A percentile compares a stretch with the other conserved stretches of the same genome.
Conservation (phyloP, 2,329 filamentous ascomycete species). For the Pseudogymnoascus sp. region DNA sequence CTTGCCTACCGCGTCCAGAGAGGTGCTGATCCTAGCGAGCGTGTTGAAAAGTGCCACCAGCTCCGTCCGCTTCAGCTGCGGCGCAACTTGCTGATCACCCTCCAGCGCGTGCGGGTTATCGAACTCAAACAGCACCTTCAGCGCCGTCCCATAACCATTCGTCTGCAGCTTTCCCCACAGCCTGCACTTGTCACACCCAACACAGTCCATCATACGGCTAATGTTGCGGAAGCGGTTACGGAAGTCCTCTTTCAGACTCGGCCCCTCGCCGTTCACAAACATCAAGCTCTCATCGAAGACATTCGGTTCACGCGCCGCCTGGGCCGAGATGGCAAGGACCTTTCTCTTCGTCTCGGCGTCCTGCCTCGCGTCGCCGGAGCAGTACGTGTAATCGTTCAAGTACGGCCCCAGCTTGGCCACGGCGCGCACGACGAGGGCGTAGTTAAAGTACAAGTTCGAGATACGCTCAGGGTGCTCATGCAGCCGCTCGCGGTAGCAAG, state of each 20-base stretch:
- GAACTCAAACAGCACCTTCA: slow-evolving; percentile 95
- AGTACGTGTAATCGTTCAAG: slow-evolving; percentile 79
- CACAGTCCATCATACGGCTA: slow-evolving; percentile 94
- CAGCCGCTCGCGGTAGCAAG: slow-evolving; percentile 82
- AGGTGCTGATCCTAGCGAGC: slow-evolving; percentile 77
- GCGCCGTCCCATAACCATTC: slow-evolving; percentile 83
- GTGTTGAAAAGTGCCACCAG: slow-evolving; percentile 94
- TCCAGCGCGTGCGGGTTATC: slow-evolving; percentile 52
- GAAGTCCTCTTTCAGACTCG: slow-evolving; percentile 91
- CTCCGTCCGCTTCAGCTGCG: slow-evolving; percentile 77
- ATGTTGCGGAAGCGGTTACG: slow-evolving; percentile 95
- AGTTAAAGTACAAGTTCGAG: slow-evolving; percentile 98
- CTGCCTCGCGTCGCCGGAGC: slow-evolving; percentile 73
- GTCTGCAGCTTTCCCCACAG: slow-evolving; percentile 98
- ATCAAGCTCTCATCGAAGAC: slow-evolving; percentile 95
- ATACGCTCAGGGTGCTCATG: slow-evolving; percentile 82
- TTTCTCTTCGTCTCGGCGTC: slow-evolving; percentile 74
- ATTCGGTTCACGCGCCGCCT: slow-evolving; percentile 60
- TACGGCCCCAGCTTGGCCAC: slow-evolving; percentile 83
- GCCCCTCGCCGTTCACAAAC: slow-evolving; percentile 73
- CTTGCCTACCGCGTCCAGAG: slow-evolving; percentile 63
- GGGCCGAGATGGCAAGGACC: slow-evolving; percentile 66
- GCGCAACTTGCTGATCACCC: slow-evolving; percentile 54
- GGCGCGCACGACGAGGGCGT: slow-evolving; percentile 85
- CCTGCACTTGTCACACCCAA: slow-evolving; percentile 96